These are phyloP conservation scores for Xylariaceae sp. DNA, from an alignment of 2,329 filamentous ascomycete genomes.

Conservation along the genomic window DNA sequence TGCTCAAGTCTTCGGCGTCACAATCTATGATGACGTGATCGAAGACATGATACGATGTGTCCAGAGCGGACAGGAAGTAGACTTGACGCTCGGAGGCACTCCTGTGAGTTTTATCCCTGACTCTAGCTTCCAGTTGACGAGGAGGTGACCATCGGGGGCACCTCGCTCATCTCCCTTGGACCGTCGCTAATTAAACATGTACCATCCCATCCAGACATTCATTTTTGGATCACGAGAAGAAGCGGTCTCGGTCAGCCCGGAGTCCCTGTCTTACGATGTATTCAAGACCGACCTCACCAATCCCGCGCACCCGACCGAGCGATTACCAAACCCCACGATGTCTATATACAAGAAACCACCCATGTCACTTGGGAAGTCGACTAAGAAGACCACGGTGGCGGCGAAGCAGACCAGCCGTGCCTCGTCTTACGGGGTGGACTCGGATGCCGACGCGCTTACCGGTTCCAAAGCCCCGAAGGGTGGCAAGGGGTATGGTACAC, in stretches of 20 bases:
- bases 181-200: not conserved
- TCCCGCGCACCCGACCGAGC: constrained; percentile 40
- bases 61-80: constrained; percentile 50
- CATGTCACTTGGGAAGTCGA: constrained; percentile 10
- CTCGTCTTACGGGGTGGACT: constrained; percentile 36
- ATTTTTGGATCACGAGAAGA: constrained; percentile 48
- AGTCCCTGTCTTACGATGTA: constrained; percentile 49
- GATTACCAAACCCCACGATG: constrained; percentile 45
- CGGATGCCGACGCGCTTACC: constrained; percentile 27
- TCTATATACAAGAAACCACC: constrained; percentile 43
- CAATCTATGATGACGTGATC: constrained; percentile 52
- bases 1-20: constrained; percentile 52
- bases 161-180: not conserved
- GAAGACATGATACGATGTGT: constrained; percentile 58
- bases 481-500: constrained; percentile 38
- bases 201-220: constrained; percentile 40
- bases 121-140: not conserved
- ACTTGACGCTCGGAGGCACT: constrained; percentile 51
- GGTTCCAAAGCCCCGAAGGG: constrained; percentile 29
- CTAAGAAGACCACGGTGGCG: constrained; percentile 28
- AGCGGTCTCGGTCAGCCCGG: constrained; percentile 38
- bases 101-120: constrained; percentile 46
- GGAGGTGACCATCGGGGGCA: too few relatives aligned
- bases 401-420: constrained; percentile 30
- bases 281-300: constrained; percentile 50